Base-by-base conservation (phyloP, 2,329 filamentous ascomycete genomes). In the Botrytis medusae region DNA sequence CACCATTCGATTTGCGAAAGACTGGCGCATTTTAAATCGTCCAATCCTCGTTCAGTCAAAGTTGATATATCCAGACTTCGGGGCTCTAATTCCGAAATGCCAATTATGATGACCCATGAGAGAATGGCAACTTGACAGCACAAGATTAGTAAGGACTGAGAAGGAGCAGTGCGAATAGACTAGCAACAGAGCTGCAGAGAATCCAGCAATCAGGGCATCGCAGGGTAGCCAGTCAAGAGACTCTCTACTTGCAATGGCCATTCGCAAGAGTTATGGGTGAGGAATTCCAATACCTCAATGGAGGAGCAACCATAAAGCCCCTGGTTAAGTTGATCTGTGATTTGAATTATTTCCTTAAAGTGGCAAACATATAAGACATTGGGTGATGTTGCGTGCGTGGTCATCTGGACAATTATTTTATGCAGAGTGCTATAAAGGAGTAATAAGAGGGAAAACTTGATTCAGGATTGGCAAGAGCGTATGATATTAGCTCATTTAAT, bases 391-490 rank as follows among this genome's bases (percentile, higher is more conserved):
- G 32, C 29, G 44, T 18, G 22, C 32, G 22, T 22, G 25, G 46
- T 67, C 64, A 67, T 67, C 46, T 67, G 44, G n/a, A 48, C 63
- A 67, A 14, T 51, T 40, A 37, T 34, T 51, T 51, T 16, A 10
- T 18, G 44, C 32, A 65, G 12, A 51, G 18, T 20, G 4, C 4
- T 51, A n/a, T 4, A 18, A 29, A 37, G 20, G 34, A n/a, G 37
- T 16, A 51, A 37, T 46, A 16, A 67, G 34, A 51, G 7, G 29
- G n/a, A 40, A 51, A 34, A 2, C 16, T 10, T 54, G 14, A 67
- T n/a, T 67, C 18, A 8, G 18, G 32, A 54, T 54, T 37, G 32
- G n/a, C 18, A 54, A 40, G 14, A 54, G 32, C 16, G 12, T 67
- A 16, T 67, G 14, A n/a, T 4, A 51, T n/a, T 40, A 22, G 22